Percentiles rank a stretch among this genome's conserved stretches.
These are phyloP conservation scores for Phytophthora crassamura DNA, from an alignment of 352 stramenopile species.

Conservation along the genomic window DNA sequence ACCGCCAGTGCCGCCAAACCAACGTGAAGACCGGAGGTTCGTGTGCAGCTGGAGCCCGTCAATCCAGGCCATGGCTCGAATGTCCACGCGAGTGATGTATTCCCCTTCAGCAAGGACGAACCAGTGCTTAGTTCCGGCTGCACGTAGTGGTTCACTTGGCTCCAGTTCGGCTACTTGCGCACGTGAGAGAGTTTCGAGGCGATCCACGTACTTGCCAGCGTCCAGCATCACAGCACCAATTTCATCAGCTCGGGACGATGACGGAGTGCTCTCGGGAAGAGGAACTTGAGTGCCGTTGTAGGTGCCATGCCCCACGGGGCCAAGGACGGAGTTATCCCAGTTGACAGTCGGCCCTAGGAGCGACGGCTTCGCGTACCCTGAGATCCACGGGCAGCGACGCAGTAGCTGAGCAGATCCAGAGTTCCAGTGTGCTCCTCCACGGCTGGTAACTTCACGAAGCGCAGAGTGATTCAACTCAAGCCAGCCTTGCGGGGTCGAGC, in stretches of 20 bases:
- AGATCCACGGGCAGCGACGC: constrained; percentile 64
- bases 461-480: constrained; percentile 49
- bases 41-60: constrained; percentile 74
- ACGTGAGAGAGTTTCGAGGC: constrained; percentile 48
- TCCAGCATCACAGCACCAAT: constrained; percentile 57
- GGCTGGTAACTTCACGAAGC: constrained; percentile 40
- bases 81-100: constrained; percentile 59
- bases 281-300: constrained; percentile 51
- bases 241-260: constrained; percentile 25
- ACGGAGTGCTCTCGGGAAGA: constrained; percentile 32
- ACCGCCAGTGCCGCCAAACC: constrained; percentile 67
- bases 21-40: constrained; percentile 60
- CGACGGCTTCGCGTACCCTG: constrained; percentile 37
- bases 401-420: constrained; percentile 58
- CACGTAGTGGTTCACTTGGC: constrained; percentile 20
- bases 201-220: constrained; percentile 50
- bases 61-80: constrained; percentile 67
- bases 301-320: constrained; percentile 50
- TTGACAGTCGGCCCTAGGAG: constrained; percentile 43
- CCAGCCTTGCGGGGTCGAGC: constrained; percentile 25
- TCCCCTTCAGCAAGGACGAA: constrained; percentile 53
- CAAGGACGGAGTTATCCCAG: constrained; percentile 53
- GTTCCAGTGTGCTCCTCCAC: constrained; percentile 64
- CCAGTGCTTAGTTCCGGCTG: constrained; percentile 45
- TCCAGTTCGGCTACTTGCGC: constrained; percentile 46